Evolutionary conservation across 306 rosid species (phyloP), one percentile per base, ranked within the genome.

Genomic region (Casuarina cunninghamiana): DNA sequence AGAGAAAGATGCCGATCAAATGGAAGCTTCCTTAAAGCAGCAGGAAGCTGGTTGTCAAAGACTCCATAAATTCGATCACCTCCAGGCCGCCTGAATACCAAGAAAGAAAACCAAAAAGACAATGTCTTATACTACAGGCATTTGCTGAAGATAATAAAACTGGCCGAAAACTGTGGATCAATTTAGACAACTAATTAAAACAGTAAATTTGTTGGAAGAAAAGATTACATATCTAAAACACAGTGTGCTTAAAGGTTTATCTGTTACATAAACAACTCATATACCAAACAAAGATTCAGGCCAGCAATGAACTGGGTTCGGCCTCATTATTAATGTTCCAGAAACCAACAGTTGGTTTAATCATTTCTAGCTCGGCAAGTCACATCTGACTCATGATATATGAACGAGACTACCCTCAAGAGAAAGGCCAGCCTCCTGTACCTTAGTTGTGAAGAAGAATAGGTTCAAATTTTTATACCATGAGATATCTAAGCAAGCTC

Each of bases 41-140:
- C 94, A 65, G 99, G 99, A 73, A 95, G 96, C 88, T 95, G 99
- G 87, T 95, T 90, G 89, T 95, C 99, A 63, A 95, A 95, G 75
- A 95, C 98, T 51, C 93, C 93, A 75, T 95, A 95, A 79, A 95
- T 88, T 75, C 97, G 88, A 82, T 95, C 99, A 85, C 99, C 99
- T 77, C 99, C 99, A 3, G 99, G 21, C 74, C 99, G 96, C 89
- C 99, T 95, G 69, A 53, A 60, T 71, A 37, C 46, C 21, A 32
- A 63, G 42, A 55, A 45, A 71, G 45, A 16, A 10, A 1, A 16
- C 37, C 74, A 4, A 10, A 6, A 8, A 3, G n/a, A 57, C 2
- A 6, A 37, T 11, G 16, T 10, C 39, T 17, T 19, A 72, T 50
- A 39, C 1, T 57, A 43, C 16, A 46, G 8, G 35, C 26, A 35